Percentiles rank a stretch among this genome's conserved stretches.
These are phyloP conservation scores for Camelina hispida DNA, from an alignment of 345 rosid species.

Conservation along the genomic window DNA sequence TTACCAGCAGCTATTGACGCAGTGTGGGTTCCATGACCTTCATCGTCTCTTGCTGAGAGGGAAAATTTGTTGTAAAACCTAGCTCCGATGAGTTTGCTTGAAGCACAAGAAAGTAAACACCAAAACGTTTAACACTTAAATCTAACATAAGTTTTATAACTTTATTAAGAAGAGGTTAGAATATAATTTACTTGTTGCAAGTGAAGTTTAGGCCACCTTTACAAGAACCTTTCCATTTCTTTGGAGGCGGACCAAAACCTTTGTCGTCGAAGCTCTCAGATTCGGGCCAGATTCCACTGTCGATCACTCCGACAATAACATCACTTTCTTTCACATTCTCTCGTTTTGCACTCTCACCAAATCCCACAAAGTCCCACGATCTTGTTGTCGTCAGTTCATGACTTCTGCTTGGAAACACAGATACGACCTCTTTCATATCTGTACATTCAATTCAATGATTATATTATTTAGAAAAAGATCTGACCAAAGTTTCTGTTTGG, in stretches of 20 bases:
- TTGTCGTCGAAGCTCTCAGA: conserved; percentile 53
- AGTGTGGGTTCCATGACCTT: conserved; percentile 44
- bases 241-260: conserved; percentile 59
- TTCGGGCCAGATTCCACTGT: conserved; percentile 60
- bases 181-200: conserved; percentile 53
- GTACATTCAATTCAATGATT: background rate
- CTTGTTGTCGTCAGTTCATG: conserved; percentile 43
- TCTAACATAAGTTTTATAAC: too few species aligned
- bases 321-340: conserved; percentile 36
- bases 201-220: conserved; percentile 53
- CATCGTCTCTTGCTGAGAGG: conserved; percentile 33
- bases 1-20: conserved; percentile 40
- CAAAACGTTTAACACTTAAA: background rate
- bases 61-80: conserved; percentile 26
- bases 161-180: background rate
- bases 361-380: conserved; percentile 51
- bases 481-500: background rate
- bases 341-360: conserved; percentile 24
- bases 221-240: conserved; percentile 59
- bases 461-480: background rate
- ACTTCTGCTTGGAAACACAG: conserved; percentile 35
- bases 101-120: conserved; percentile 2
- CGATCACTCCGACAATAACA: conserved; percentile 51
- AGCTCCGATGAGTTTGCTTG: conserved; percentile 43
- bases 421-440: conserved; percentile 43